Evolutionary conservation across 768 basidiomycete species (phyloP), one percentile per base, ranked within the genome.

Genomic region (Strobilomyces dryophilus): DNA sequence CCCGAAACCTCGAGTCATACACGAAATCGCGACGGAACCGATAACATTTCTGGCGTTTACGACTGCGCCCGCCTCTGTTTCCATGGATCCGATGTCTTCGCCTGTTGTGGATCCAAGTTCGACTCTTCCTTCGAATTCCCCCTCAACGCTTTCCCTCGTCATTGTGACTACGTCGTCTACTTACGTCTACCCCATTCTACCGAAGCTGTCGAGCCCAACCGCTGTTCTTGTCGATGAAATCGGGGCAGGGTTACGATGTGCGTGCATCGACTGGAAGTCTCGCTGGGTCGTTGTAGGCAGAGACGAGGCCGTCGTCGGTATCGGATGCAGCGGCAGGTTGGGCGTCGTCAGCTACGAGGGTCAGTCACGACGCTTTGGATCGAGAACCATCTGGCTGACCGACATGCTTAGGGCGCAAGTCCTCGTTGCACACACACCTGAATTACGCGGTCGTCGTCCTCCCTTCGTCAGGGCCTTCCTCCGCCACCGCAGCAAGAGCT

Each of bases 281-380:
- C 75, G 74, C 40, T 84, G 89, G 62, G 84, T 98, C 61, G 81
- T 93, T 12, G 79, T 98, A 2, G 95, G 93, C 0, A 72, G 89
- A 52, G 90, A 97, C 43, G 97, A 98, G 62, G 95, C 93, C 4
- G 85, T 98, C 21, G 95, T 95, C 61, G 75, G 89, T 8, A 93
- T 90, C 62, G 84, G 86, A 1, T 78, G 81, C 0, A 90, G 94
- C 17, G 92, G 89, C 5, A 74, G 93, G 53, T 87, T 90, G 5
- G 79, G 87, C 0, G 92, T 89, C 49, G 92, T 85, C 65, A 94
- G 94, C 1, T 92, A 94, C 63, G 97, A 98, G 77, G 95, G 95
- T 89, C 51, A 47, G 69, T 51, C 24, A 26, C 1, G n/a, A 29
- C 8, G 12, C 39, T 39, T 20, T 10, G 24, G 12, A 24, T 36